These are phyloP conservation scores for Exserohilum rostratum DNA, from an alignment of 2,329 filamentous ascomycete species.

Conservation along the genomic window DNA sequence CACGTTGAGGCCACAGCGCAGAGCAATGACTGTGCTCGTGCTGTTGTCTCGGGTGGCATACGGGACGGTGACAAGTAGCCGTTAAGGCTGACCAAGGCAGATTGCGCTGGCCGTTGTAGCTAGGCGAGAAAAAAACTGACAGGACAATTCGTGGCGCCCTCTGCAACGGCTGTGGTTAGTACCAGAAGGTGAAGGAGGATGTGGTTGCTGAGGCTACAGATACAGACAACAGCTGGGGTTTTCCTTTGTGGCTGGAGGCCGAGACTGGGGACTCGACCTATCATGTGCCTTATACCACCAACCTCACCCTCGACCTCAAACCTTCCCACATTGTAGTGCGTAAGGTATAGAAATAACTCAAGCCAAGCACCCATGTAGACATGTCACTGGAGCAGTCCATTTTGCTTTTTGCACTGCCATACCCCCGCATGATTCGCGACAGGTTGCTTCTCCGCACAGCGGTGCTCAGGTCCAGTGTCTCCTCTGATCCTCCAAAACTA, in stretches of 20 bases:
- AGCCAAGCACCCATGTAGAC: too few species aligned
- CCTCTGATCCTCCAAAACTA: too few species aligned
- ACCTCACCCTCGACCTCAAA: conserved; percentile 21
- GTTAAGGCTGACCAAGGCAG: background rate
- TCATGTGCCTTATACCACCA: conserved; percentile 5
- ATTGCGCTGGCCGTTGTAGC: background rate
- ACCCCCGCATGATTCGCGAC: background rate
- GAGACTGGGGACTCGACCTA: conserved; percentile 2
- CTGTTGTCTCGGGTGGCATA: background rate
- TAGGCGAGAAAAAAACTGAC: conserved; percentile 1
- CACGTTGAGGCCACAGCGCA: conserved; percentile 1
- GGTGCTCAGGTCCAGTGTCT: too few species aligned
- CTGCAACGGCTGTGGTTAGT: conserved; percentile 8
- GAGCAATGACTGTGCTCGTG: background rate
- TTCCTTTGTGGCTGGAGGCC: conserved; percentile 1
- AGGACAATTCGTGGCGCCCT: conserved; percentile 7
- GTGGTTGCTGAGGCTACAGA: background rate
- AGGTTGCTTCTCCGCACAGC: too few species aligned
- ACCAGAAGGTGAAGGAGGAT: background rate
- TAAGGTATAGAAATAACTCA: too few species aligned
- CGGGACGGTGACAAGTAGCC: background rate
- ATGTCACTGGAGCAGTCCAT: too few species aligned
- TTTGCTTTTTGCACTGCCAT: background rate
- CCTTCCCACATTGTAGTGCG: conserved; percentile 2
- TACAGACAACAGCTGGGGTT: conserved; percentile 2